Evolutionary conservation across 768 basidiomycete species (phyloP).

Genomic region (Guyanaporus albipodus): DNA sequence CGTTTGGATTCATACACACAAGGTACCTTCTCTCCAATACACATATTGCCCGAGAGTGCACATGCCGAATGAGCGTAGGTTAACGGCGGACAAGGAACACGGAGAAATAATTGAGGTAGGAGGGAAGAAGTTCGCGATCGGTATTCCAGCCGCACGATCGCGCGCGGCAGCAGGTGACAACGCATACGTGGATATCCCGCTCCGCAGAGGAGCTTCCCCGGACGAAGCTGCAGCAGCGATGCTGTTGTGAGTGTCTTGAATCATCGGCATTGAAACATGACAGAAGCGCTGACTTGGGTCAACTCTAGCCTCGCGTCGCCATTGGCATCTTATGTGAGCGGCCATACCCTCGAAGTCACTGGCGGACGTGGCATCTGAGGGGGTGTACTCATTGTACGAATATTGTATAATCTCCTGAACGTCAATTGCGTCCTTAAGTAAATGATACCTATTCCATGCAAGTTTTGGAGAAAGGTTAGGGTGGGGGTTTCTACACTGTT

Average conservation of each 20-base stretch:
- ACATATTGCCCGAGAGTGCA: background rate
- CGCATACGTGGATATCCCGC: constrained; percentile 51
- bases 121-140: constrained; percentile 80
- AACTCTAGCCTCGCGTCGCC: constrained; percentile 65
- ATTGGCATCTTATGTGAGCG: constrained; percentile 73
- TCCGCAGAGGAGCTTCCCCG: constrained; percentile 59
- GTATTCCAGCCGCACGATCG: constrained; percentile 58
- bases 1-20: constrained; percentile 75
- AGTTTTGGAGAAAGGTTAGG: too few species aligned
- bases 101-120: constrained; percentile 74
- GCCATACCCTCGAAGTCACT: constrained; percentile 82
- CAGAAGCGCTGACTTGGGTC: constrained; percentile 6
- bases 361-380: constrained; percentile 73
- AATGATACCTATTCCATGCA: too few species aligned
- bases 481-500: too few species aligned
- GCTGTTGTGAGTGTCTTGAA: constrained; percentile 58
- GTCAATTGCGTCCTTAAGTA: too few species aligned
- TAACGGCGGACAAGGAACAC: constrained; percentile 76
- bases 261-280: background rate
- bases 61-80: constrained; percentile 34
- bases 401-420: too few species aligned
- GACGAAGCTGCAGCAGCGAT: constrained; percentile 76
- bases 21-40: constrained; percentile 51
- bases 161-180: constrained; percentile 38
- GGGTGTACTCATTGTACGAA: too few species aligned